phyloP scores from a whole-genome alignment of 1,284 basidiomycete genomes.

The Melampsora larici-populina region DNA sequence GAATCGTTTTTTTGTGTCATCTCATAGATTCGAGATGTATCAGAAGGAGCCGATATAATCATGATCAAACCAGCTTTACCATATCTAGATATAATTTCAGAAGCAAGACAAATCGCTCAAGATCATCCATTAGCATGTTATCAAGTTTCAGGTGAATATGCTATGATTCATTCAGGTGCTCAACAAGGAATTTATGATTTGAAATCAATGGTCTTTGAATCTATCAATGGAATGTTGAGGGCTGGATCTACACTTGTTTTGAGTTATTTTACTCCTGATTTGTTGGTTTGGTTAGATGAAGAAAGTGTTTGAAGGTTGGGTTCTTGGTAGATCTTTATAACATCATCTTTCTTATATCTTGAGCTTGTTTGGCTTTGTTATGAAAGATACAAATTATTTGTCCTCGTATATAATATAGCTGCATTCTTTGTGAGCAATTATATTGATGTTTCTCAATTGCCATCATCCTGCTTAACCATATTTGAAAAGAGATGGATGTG shows the following conservation, averaged over 20 bases:
- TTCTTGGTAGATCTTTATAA: background rate
- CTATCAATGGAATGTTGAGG: slow-evolving; percentile 79
- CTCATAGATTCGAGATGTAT: slow-evolving; percentile 73
- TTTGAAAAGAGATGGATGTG: too few species aligned
- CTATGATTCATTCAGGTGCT: slow-evolving; percentile 93
- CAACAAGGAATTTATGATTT: slow-evolving; percentile 87
- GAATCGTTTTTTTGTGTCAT: background rate
- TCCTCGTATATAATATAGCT: too few species aligned
- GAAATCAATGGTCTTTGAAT: slow-evolving; percentile 89
- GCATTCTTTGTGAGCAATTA: too few species aligned
- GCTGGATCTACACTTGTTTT: slow-evolving; percentile 64
- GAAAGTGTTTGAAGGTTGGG: background rate
- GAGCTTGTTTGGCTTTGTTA: background rate
- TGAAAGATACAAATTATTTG: too few species aligned
- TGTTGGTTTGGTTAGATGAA: slow-evolving; percentile 31
- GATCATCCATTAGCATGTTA: slow-evolving; percentile 91
- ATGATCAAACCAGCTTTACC: slow-evolving; percentile 98
- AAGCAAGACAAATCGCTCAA: slow-evolving; percentile 74
- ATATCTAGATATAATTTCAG: slow-evolving; percentile 92
- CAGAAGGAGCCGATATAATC: slow-evolving; percentile 96
- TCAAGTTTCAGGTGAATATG: slow-evolving; percentile 87
- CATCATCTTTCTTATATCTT: background rate
- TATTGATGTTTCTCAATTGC: too few species aligned
- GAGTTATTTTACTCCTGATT: slow-evolving; percentile 36
- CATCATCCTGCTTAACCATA: too few species aligned